phyloP scores from a whole-genome alignment of 2,329 filamentous ascomycete genomes.

The Colletotrichum destructivum region DNA sequence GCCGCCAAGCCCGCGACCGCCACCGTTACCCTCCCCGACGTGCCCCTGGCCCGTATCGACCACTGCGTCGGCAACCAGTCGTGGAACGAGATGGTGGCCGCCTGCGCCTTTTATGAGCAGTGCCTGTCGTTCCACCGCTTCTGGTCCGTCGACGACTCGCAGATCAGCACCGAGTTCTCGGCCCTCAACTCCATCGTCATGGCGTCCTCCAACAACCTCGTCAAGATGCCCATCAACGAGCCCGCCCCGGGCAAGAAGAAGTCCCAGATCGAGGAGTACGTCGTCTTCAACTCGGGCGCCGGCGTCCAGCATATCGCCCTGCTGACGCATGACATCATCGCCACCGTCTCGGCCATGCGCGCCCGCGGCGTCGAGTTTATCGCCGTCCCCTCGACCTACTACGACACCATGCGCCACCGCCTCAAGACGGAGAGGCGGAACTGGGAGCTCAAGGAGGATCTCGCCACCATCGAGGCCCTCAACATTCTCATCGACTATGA shows the following conservation, averaged over 20 bases:
- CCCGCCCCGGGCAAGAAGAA: constrained; percentile 91
- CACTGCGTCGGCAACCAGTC: constrained; percentile 98
- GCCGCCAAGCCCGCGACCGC: constrained; percentile 60
- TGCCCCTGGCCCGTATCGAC: constrained; percentile 84
- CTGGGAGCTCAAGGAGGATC: constrained; percentile 82
- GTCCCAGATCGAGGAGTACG: constrained; percentile 94
- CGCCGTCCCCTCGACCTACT: constrained; percentile 88
- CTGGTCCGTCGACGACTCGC: constrained; percentile 95
- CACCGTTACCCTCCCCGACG: constrained; percentile 68
- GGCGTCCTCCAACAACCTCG: constrained; percentile 85
- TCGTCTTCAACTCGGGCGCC: constrained; percentile 89
- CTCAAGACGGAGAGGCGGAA: constrained; percentile 74
- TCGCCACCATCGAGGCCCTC: constrained; percentile 81
- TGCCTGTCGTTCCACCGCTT: constrained; percentile 95
- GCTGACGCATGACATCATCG: constrained; percentile 84
- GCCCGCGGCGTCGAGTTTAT: constrained; percentile 96
- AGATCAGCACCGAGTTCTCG: constrained; percentile 94
- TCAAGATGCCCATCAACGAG: constrained; percentile 99
- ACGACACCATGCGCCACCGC: constrained; percentile 81
- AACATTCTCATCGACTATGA: constrained; percentile 97
- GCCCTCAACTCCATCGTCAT: constrained; percentile 93
- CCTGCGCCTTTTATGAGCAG: constrained; percentile 84
- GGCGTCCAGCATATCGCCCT: constrained; percentile 96
- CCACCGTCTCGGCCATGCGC: constrained; percentile 82
- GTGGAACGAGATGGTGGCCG: constrained; percentile 87